A percentile compares a stretch with the other conserved stretches of the same genome.
phyloP scores from a whole-genome alignment of 495 filamentous ascomycete species.

The Neurospora sp. region DNA sequence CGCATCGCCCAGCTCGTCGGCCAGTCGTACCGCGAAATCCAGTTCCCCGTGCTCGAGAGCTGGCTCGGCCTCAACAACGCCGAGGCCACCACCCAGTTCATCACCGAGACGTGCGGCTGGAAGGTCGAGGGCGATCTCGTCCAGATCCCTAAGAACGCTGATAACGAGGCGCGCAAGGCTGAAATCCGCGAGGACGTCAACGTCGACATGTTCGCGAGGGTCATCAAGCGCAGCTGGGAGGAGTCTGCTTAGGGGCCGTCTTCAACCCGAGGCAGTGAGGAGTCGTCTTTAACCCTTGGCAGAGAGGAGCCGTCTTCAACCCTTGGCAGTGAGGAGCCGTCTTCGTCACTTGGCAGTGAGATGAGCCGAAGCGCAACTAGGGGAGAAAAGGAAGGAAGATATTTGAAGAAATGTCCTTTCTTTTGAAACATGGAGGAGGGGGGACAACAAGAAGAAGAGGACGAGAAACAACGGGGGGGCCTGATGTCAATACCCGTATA shows the following conservation, averaged over 20 bases:
- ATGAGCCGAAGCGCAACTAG: not conserved
- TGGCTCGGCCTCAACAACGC: slow-evolving; percentile 77
- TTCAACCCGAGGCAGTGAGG: not conserved
- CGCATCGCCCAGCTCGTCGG: slow-evolving; percentile 83
- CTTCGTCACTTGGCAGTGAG: not conserved
- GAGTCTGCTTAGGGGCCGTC: slow-evolving; percentile 47
- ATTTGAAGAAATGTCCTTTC: slow-evolving; percentile 2
- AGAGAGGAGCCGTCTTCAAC: not conserved
- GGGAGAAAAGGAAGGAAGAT: slow-evolving; percentile 8
- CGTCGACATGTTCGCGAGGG: slow-evolving; percentile 76
- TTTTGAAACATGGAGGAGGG: not conserved
- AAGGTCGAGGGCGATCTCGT: slow-evolving; percentile 46
- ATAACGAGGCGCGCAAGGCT: slow-evolving; percentile 96
- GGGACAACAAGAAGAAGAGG: not conserved
- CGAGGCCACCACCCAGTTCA: slow-evolving; percentile 66
- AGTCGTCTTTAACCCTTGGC: not conserved
- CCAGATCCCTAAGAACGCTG: slow-evolving; percentile 80
- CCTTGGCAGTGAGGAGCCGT: too few relatives aligned
- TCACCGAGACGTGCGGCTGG: slow-evolving; percentile 80
- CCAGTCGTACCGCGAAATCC: slow-evolving; percentile 79
- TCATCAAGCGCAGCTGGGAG: slow-evolving; percentile 83
- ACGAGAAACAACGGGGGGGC: slow-evolving; percentile 1
- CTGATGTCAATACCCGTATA: slow-evolving; percentile 3
- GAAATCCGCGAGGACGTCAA: slow-evolving; percentile 93
- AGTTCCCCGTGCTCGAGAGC: slow-evolving; percentile 62